phyloP scores from a whole-genome alignment of 2,329 filamentous ascomycete genomes.

The Curvularia verruculosa region DNA sequence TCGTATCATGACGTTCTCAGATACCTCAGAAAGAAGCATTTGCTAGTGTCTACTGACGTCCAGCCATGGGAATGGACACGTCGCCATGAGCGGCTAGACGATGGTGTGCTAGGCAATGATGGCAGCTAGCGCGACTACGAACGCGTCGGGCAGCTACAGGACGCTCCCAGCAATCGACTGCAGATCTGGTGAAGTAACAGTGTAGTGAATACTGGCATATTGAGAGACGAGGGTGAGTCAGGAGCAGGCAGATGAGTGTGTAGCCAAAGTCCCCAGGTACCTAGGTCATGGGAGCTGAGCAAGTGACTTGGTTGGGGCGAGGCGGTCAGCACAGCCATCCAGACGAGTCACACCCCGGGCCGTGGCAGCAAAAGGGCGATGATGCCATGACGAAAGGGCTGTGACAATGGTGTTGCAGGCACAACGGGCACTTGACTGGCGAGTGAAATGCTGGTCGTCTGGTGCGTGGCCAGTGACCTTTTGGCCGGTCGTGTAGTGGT shows the following conservation, averaged over 20 bases:
- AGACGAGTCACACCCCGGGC: conserved; percentile 31
- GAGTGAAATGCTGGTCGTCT: conserved; percentile 11
- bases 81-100: conserved; percentile 5
- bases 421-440: conserved; percentile 21
- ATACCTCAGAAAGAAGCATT: background rate
- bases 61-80: conserved; percentile 1
- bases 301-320: conserved; percentile 37
- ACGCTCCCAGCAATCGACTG: background rate
- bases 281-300: conserved; percentile 37
- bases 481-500: conserved; percentile 14
- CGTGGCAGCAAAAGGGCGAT: conserved; percentile 25
- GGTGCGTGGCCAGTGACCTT: conserved; percentile 16
- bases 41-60: background rate
- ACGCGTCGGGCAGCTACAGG: conserved; percentile 1
- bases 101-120: background rate
- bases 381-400: conserved; percentile 23
- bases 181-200: background rate
- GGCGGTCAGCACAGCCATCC: conserved; percentile 41
- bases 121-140: conserved; percentile 11
- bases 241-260: background rate
- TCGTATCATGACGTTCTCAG: conserved; percentile 1
- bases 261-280: conserved; percentile 2
- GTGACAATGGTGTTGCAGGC: conserved; percentile 16
- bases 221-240: conserved; percentile 27
- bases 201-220: background rate